A percentile compares a stretch with the other conserved stretches of the same genome.
Evolutionary conservation across 345 rosid species (phyloP).

Genomic region (Streptanthus diversifolius): DNA sequence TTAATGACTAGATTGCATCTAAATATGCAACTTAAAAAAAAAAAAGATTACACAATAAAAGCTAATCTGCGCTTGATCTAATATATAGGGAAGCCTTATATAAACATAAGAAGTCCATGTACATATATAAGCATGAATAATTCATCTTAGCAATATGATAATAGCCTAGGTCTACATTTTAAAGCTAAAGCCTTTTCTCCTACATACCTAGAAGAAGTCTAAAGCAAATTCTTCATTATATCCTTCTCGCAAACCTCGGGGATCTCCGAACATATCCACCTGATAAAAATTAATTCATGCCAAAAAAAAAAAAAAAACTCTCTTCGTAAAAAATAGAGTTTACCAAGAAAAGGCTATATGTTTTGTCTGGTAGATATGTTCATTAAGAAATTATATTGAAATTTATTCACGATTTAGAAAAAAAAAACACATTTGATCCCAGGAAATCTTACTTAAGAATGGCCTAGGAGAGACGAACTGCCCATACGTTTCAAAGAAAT

Average conservation of each 20-base stretch:
- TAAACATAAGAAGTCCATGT: neutral
- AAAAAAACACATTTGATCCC: neutral
- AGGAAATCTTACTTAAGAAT: constrained; percentile 36
- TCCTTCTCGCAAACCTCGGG: constrained; percentile 37
- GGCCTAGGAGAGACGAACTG: constrained; percentile 39
- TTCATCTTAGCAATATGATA: neutral
- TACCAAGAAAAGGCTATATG: neutral
- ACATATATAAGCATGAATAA: neutral
- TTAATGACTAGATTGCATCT: neutral
- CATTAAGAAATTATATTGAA: neutral
- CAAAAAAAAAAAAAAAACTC: neutral
- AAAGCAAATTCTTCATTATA: constrained; percentile 25
- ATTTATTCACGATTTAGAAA: neutral
- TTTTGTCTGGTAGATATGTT: neutral
- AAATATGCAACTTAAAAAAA: neutral
- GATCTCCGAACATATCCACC: constrained; percentile 37
- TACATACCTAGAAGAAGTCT: constrained; percentile 2
- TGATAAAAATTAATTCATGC: constrained; percentile 15
- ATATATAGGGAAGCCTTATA: neutral
- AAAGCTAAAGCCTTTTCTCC: neutral
- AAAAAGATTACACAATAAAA: neutral
- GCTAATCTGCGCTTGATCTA: neutral
- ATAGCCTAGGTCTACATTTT: neutral
- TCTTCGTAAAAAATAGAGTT: neutral
- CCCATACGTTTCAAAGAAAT: constrained; percentile 57